A percentile compares a stretch with the other conserved stretches of the same genome.
phyloP scores from a whole-genome alignment of 768 basidiomycete genomes.

The Hydnum rufescens region DNA sequence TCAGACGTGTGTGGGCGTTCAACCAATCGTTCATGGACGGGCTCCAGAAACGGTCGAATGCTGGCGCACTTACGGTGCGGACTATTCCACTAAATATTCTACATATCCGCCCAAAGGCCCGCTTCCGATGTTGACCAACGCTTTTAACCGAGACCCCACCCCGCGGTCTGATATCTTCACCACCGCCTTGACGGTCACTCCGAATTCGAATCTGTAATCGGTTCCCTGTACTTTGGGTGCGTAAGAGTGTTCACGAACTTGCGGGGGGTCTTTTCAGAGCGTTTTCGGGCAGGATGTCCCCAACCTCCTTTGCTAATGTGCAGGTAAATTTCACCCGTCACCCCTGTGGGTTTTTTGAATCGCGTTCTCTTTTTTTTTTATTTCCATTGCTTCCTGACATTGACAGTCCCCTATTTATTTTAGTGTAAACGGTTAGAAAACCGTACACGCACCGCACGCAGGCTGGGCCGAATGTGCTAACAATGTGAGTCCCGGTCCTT shows the following conservation, averaged over 20 bases:
- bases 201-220: slow-evolving; percentile 56
- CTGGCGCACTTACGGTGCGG: slow-evolving; percentile 47
- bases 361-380: slow-evolving; percentile 14
- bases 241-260: no score
- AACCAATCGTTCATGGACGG: slow-evolving; percentile 47
- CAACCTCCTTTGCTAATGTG: slow-evolving; percentile 34
- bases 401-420: slow-evolving; percentile 41
- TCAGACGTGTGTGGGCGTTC: slow-evolving; percentile 46
- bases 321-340: slow-evolving; percentile 28
- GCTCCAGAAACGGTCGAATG: slow-evolving; percentile 30
- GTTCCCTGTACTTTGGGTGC: neutral
- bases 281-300: no score
- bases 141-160: slow-evolving; percentile 24
- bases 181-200: slow-evolving; percentile 41
- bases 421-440: slow-evolving; percentile 43
- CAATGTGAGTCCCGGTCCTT: neutral
- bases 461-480: slow-evolving; percentile 46
- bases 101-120: slow-evolving; percentile 45
- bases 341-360: slow-evolving; percentile 22
- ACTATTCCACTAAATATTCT: slow-evolving; percentile 39
- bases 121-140: slow-evolving; percentile 35
- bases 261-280: no score
- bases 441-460: slow-evolving; percentile 50
- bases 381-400: slow-evolving; percentile 24
- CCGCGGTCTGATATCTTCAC: slow-evolving; percentile 47